Percentiles rank a stretch among this genome's conserved stretches.
phyloP scores from a whole-genome alignment of 495 filamentous ascomycete species.

The Aspergillus hancockii region DNA sequence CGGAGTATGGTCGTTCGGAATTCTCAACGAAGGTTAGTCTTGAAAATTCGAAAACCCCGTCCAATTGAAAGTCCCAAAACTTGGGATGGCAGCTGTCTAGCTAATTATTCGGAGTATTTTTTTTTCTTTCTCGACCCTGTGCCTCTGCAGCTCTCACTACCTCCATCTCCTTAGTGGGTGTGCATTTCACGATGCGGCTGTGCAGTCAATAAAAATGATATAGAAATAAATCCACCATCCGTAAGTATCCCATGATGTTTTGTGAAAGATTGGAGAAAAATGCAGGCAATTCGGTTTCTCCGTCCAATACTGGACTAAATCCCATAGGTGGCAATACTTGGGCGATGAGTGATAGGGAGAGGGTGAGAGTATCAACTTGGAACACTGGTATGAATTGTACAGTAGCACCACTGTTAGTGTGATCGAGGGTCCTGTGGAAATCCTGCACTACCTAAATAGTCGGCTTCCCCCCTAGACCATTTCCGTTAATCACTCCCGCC shows the following conservation, averaged over 20 bases:
- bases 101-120: not conserved
- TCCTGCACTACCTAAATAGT: not conserved
- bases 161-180: not conserved
- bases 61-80: not conserved
- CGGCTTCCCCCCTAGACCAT: not conserved
- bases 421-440: not conserved
- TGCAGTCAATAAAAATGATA: not conserved
- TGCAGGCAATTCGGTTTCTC: not conserved
- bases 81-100: not conserved
- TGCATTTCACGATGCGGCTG: not conserved
- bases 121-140: not conserved
- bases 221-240: no score
- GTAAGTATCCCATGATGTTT: not conserved
- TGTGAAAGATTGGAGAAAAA: not conserved
- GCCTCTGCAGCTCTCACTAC: no score
- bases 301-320: not conserved
- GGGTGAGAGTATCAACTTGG: constrained; percentile 10
- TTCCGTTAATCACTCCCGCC: not conserved
- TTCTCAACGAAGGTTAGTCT: constrained; percentile 7
- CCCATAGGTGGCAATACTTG: not conserved
- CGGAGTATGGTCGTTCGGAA: constrained; percentile 3
- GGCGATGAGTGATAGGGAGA: not conserved
- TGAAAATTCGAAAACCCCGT: constrained; percentile 1
- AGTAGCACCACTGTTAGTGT: constrained; percentile 8
- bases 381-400: constrained; percentile 15